Conservation (phyloP, 2,329 filamentous ascomycete species). For the Diplodia mutila region DNA sequence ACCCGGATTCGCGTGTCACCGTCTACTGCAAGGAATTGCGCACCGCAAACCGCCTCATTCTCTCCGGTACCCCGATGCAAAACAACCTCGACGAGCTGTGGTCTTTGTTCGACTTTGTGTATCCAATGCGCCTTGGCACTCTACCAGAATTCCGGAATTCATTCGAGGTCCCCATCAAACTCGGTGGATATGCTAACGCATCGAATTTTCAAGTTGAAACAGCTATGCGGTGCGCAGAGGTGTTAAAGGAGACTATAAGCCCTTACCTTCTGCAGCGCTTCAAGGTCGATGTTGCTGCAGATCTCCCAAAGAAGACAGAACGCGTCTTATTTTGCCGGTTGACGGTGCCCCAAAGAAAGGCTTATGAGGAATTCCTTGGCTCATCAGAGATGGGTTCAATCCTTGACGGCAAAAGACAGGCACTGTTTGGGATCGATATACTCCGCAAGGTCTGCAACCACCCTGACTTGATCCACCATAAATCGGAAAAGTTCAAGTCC, state of each 20-base stretch:
- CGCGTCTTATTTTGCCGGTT: conserved; percentile 96
- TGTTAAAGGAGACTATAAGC: conserved; percentile 89
- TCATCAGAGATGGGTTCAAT: conserved; percentile 89
- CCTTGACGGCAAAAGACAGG: conserved; percentile 72
- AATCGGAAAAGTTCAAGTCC: neutral
- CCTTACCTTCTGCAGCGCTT: conserved; percentile 90
- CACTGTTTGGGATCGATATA: conserved; percentile 87
- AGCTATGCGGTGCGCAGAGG: conserved; percentile 90
- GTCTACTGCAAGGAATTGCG: conserved; percentile 93
- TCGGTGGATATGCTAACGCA: conserved; percentile 93
- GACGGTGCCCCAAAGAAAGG: conserved; percentile 74
- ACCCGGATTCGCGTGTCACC: conserved; percentile 92
- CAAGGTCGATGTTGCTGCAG: conserved; percentile 91
- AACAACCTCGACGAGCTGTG: conserved; percentile 95
- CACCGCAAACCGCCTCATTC: conserved; percentile 86
- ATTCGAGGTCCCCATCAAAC: conserved; percentile 91
- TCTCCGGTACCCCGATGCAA: conserved; percentile 96
- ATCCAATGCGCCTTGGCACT: conserved; percentile 91
- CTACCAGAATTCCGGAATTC: conserved; percentile 87
- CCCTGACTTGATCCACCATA: conserved; percentile 79
- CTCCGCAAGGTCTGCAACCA: conserved; percentile 98
- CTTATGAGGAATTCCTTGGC: conserved; percentile 78
- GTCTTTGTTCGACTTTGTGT: conserved; percentile 98
- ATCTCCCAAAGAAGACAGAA: conserved; percentile 93
- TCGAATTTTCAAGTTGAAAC: conserved; percentile 94